These are phyloP conservation scores for Neofusicoccum laricinum DNA, from an alignment of 2,329 filamentous ascomycete species.

Conservation along the genomic window DNA sequence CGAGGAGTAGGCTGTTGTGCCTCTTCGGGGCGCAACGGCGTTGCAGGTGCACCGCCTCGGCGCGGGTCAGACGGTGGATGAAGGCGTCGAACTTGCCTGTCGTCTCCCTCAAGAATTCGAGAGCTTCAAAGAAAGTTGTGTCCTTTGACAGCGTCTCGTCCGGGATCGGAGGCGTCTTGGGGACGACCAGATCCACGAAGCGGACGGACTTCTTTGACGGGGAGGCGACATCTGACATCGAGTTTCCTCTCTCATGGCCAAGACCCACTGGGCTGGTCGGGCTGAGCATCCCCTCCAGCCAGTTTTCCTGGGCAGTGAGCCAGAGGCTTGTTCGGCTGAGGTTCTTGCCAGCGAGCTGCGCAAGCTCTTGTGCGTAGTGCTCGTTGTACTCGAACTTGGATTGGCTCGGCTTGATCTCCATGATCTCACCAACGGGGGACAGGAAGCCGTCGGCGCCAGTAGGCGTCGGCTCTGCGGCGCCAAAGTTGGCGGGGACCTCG, in stretches of 20 bases:
- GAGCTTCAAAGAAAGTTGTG: constrained; percentile 84
- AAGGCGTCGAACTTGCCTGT: constrained; percentile 72
- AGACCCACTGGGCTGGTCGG: constrained; percentile 20
- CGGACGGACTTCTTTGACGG: constrained; percentile 71
- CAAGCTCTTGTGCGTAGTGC: constrained; percentile 70
- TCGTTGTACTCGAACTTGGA: constrained; percentile 71
- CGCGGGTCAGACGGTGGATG: constrained; percentile 77
- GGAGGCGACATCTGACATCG: constrained; percentile 29
- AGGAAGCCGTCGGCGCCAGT: constrained; percentile 54
- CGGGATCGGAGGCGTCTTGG: constrained; percentile 21
- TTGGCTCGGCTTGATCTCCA: constrained; percentile 60
- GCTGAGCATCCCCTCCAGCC: constrained; percentile 55
- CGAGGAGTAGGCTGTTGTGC: constrained; percentile 78
- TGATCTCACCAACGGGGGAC: constrained; percentile 44
- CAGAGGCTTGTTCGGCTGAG: constrained; percentile 82
- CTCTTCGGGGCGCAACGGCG: constrained; percentile 69
- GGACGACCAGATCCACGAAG: constrained; percentile 53
- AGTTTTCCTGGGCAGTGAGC: constrained; percentile 78
- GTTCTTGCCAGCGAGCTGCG: constrained; percentile 67
- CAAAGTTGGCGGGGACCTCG: constrained; percentile 11
- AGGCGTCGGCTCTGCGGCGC: constrained; percentile 40
- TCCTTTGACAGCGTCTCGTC: constrained; percentile 47
- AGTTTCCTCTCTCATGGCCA: constrained; percentile 11
- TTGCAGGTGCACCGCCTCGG: constrained; percentile 82
- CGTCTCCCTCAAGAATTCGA: constrained; percentile 69